Evolutionary conservation across 1,284 basidiomycete genomes (phyloP).

Genomic region (Volvariella surrecta): DNA sequence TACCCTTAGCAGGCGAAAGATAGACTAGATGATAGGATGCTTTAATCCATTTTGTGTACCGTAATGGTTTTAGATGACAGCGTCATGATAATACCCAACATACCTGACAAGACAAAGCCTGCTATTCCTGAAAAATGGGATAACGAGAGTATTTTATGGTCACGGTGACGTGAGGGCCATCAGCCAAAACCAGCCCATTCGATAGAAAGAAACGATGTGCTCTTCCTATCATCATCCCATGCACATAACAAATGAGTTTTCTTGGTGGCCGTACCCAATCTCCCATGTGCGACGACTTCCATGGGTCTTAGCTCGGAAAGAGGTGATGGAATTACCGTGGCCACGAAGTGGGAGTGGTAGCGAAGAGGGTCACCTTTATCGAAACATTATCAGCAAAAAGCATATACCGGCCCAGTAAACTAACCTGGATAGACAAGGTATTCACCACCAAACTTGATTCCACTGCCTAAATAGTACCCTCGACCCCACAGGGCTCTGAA

Average conservation of each 20-base stretch:
- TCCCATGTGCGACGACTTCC: slow-evolving; percentile 92
- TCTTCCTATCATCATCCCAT: slow-evolving; percentile 67
- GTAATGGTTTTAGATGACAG: too few relatives aligned
- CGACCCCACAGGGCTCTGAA: slow-evolving; percentile 76
- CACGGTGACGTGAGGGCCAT: too few relatives aligned
- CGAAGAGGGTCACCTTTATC: slow-evolving; percentile 82
- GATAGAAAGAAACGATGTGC: slow-evolving; percentile 73
- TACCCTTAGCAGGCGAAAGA: slow-evolving; percentile 18
- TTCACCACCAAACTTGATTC: slow-evolving; percentile 92
- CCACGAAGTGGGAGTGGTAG: slow-evolving; percentile 96
- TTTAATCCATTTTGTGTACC: background rate
- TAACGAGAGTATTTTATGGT: too few relatives aligned
- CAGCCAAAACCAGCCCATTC: slow-evolving; percentile 92
- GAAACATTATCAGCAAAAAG: slow-evolving; percentile 3
- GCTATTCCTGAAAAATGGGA: too few relatives aligned
- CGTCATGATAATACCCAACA: too few relatives aligned
- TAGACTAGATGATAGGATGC: slow-evolving; percentile 12
- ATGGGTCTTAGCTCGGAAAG: slow-evolving; percentile 64
- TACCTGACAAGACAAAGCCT: too few relatives aligned
- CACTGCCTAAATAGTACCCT: slow-evolving; percentile 81
- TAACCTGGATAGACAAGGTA: slow-evolving; percentile 93
- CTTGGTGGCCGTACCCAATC: slow-evolving; percentile 95
- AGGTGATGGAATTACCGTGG: slow-evolving; percentile 68
- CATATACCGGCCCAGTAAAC: slow-evolving; percentile 16
- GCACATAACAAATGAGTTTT: slow-evolving; percentile 91